phyloP scores from a whole-genome alignment of 306 rosid species.

The Cicer bijugum region DNA sequence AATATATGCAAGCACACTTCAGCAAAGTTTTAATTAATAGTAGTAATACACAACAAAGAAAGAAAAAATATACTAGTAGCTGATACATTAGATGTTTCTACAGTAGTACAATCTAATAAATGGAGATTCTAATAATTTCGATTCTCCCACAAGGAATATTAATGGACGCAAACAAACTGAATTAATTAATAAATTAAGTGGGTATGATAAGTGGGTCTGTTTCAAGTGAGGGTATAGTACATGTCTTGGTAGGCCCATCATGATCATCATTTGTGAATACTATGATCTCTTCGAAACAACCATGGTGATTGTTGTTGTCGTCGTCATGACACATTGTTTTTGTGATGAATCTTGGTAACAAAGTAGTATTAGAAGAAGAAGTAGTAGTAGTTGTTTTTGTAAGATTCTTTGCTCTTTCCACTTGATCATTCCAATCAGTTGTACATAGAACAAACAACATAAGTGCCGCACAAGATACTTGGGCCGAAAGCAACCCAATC shows the following conservation, averaged over 20 bases:
- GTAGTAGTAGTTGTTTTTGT: constrained; percentile 42
- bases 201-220: constrained; percentile 61
- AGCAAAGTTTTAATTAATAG: not conserved
- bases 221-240: constrained; percentile 49
- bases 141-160: constrained; percentile 12
- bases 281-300: constrained; percentile 53
- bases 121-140: constrained; percentile 39
- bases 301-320: not conserved
- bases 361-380: not conserved
- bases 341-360: constrained; percentile 43
- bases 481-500: constrained; percentile 97
- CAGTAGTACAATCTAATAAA: constrained; percentile 42
- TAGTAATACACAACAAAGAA: constrained; percentile 2
- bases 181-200: constrained; percentile 14
- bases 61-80: not conserved
- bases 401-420: constrained; percentile 63
- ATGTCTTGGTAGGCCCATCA: constrained; percentile 39
- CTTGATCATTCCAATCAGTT: constrained; percentile 79
- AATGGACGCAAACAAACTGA: constrained; percentile 17
- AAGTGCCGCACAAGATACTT: constrained; percentile 74
- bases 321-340: constrained; percentile 4
- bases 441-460: constrained; percentile 75
- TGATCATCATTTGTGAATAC: constrained; percentile 32
- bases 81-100: constrained; percentile 9
- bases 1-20: not conserved